These are phyloP conservation scores for Linanthus parryae DNA, from an alignment of 148 eudicot genomes.

Conservation along the genomic window DNA sequence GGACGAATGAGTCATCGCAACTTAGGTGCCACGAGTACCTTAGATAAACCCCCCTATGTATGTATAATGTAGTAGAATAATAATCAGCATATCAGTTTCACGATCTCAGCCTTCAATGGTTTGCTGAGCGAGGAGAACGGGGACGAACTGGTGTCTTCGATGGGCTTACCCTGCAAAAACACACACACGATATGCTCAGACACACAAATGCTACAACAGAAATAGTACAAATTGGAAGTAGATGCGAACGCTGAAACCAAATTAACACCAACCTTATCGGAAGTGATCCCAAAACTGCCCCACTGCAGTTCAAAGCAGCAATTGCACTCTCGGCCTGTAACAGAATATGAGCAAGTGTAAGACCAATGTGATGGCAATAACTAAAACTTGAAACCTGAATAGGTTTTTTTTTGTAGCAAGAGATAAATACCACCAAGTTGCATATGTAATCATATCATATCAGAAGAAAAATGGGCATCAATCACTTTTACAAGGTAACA, in stretches of 20 bases:
- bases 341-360: conserved; percentile 1
- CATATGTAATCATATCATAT: too few relatives aligned
- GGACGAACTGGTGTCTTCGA: conserved; percentile 92
- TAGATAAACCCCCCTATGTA: conserved; percentile 6
- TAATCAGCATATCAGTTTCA: conserved; percentile 15
- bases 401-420: too few relatives aligned
- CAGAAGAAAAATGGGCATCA: too few relatives aligned
- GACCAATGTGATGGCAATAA: background rate
- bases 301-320: conserved; percentile 69
- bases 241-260: background rate
- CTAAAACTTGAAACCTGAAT: too few relatives aligned
- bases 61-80: conserved; percentile 8
- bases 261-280: conserved; percentile 61
- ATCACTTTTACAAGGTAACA: too few relatives aligned
- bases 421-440: too few relatives aligned
- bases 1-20: conserved; percentile 1
- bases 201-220: background rate
- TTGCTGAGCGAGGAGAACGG: conserved; percentile 37
- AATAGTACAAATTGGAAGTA: background rate
- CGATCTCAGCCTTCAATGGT: conserved; percentile 25
- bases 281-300: conserved; percentile 50
- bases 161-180: conserved; percentile 68
- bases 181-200: too few relatives aligned
- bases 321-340: conserved; percentile 83
- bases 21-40: conserved; percentile 22